Evolutionary conservation across 768 basidiomycete genomes (phyloP), one percentile per base, ranked within the genome.

Genomic region (Mrakia hoshinonis): DNA sequence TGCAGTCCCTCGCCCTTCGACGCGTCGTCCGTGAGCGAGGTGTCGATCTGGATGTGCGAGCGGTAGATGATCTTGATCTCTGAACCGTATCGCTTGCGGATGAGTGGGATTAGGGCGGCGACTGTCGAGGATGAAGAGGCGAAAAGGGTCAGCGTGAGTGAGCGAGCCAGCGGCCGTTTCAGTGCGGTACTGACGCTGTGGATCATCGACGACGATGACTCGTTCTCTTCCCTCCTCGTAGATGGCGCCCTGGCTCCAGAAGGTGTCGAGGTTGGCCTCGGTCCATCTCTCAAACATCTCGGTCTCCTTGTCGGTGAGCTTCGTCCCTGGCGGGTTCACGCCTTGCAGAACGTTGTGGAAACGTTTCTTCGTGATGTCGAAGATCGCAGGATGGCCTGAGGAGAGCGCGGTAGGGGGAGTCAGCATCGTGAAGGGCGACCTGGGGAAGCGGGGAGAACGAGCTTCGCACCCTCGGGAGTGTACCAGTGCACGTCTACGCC

Each of bases 81-180:
- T 87, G 82, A 15, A 18, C 43, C 36, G 48, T 64, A 26, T 6
- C 67, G 48, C 81, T 89, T 88, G 79, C 86, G 87, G 83, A 96
- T 95, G 75, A 93, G 83, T 7, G 94, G 94, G 78, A 97, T 94
- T 67, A 96, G 84, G 62, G 92, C 92, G 51, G 92, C 90, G 87
- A 96, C 73, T 78, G 38, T 15, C n/a, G 7, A 4, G 31, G 12
- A 15, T 34, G 15, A 22, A 24, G 29, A 3, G 15, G 24, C 11
- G 34, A 20, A n/a, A 12, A 3, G 15, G 15, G 31, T 47, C 20
- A 48, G 62, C 26, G 58, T 51, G 39, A 3, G 12, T 24, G 36
- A 46, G 47, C 29, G 4, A 13, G 39, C 38, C 20, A 6, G 12
- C 1, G 18, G 12, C 51, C 4, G 38, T 6, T 9, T 39, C 10